These are phyloP conservation scores for Sphagnum magellanicum DNA, from an alignment of 228 moss, liverwort and hornwort genomes.

Conservation along the genomic window DNA sequence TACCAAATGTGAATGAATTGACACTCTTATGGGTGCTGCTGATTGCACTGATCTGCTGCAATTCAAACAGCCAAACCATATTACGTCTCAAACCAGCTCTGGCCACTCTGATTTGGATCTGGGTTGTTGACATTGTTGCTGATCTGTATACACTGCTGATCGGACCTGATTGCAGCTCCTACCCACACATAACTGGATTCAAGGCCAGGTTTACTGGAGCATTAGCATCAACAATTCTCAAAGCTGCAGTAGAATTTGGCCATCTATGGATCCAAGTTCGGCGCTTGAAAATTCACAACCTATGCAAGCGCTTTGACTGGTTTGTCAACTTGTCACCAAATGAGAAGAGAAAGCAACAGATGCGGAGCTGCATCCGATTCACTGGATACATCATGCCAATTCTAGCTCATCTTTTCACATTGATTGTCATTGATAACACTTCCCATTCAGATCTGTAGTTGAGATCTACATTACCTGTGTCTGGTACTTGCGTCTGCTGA, in stretches of 20 bases:
- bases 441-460: no score
- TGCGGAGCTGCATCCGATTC: slow-evolving; percentile 5
- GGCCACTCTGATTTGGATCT: slow-evolving; percentile 6
- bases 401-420: background rate
- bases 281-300: background rate
- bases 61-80: no score
- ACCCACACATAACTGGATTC: background rate
- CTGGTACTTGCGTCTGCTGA: no score
- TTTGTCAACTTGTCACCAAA: slow-evolving; percentile 9
- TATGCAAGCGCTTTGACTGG: slow-evolving; percentile 13
- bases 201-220: background rate
- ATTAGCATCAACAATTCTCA: slow-evolving; percentile 8
- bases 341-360: slow-evolving; percentile 7
- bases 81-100: background rate
- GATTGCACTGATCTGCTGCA: background rate
- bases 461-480: no score
- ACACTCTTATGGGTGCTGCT: slow-evolving; percentile 9
- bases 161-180: background rate
- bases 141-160: slow-evolving; percentile 3
- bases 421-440: no score
- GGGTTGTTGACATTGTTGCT: slow-evolving; percentile 4
- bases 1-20: slow-evolving; percentile 14
- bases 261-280: slow-evolving; percentile 9
- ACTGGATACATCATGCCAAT: background rate
- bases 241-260: slow-evolving; percentile 7